Conservation (phyloP, 495 filamentous ascomycete genomes). For the Gamarada debralockiae region DNA sequence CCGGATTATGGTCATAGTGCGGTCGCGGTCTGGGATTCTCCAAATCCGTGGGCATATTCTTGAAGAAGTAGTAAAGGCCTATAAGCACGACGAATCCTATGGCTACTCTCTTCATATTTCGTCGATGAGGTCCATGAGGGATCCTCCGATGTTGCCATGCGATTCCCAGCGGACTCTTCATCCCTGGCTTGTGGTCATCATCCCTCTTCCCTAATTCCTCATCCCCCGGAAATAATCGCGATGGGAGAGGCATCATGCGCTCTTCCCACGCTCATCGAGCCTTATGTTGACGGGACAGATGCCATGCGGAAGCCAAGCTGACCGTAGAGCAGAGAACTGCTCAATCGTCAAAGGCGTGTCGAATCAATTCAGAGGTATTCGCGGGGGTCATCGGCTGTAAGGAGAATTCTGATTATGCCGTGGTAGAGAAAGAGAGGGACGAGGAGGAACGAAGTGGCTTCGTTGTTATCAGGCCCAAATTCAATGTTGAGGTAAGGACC, state of each 20-base stretch:
- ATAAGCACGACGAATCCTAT: conserved; percentile 37
- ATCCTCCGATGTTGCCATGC: conserved; percentile 18
- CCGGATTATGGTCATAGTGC: conserved; percentile 6
- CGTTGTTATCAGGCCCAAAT: too few species aligned
- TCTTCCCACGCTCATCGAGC: conserved; percentile 19
- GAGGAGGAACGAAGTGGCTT: too few species aligned
- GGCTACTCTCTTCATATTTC: conserved; percentile 32
- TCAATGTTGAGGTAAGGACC: too few species aligned
- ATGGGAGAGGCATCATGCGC: conserved; percentile 37
- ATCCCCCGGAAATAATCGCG: conserved; percentile 47
- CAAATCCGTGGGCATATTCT: conserved; percentile 41
- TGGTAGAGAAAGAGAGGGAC: too few species aligned
- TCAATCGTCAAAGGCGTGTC: too few species aligned
- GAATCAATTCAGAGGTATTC: too few species aligned
- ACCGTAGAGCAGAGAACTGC: not conserved
- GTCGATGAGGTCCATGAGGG: conserved; percentile 11
- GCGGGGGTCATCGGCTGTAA: too few species aligned
- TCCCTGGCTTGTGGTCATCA: conserved; percentile 52
- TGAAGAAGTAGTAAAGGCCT: conserved; percentile 48
- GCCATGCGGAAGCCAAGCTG: conserved; percentile 11
- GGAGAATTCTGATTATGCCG: too few species aligned
- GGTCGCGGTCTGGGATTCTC: conserved; percentile 11
- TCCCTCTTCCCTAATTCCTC: conserved; percentile 70
- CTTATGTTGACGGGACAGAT: conserved; percentile 5
- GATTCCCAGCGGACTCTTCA: conserved; percentile 6